Base-by-base conservation (phyloP, 352 stramenopile genomes). In the Aphanomyces euteiches region DNA sequence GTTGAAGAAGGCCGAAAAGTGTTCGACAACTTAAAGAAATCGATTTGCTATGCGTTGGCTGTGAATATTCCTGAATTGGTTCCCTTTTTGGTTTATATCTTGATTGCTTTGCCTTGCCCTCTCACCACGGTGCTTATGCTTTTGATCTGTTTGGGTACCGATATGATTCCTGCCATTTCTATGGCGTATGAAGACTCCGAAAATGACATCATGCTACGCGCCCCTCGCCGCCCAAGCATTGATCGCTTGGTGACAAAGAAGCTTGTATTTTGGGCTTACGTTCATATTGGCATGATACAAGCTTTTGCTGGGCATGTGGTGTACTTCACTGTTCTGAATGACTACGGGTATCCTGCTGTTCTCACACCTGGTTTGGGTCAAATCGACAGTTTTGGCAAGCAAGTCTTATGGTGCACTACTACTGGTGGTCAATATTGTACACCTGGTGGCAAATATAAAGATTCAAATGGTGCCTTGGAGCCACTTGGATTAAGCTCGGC, bases 21-120 rank as follows among this genome's bases (percentile, higher is more conserved):
- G 66, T 98, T 98, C 73, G 88, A 95, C 76, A 98, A 98, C 77
- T 76, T 98, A 40, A 97, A 99, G 75, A 98, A 98, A 70, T 95
- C 82, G 34, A 95, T 98, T 70, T 83, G 79, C 38, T 98, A 98
- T 75, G 93, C 92, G 7, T 81, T 98, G 0, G 85, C 92, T 17
- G 87, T 88, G 64, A 98, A 97, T 76, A 95, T 98, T 43, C 87
- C 91, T 0, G 92, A 98, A 65, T 75, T 96, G 4, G 61, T 90
- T 19, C 81, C 90, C 19, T 96, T 97, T 67, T 72, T 98, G 34
- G 73, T 84, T 28, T 96, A 95, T 78, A 87, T 96, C 17, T 78
- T 88, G 8, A 69, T 98, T 21, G 84, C 83, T 28, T 91, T 95
- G 13, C 93, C 92, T 17, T 77, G 95, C 19, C 89, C 91, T 17